Evolutionary conservation across 441 rosid species (phyloP), one percentile per base, ranked within the genome.

Genomic region (Jatropha multifida): DNA sequence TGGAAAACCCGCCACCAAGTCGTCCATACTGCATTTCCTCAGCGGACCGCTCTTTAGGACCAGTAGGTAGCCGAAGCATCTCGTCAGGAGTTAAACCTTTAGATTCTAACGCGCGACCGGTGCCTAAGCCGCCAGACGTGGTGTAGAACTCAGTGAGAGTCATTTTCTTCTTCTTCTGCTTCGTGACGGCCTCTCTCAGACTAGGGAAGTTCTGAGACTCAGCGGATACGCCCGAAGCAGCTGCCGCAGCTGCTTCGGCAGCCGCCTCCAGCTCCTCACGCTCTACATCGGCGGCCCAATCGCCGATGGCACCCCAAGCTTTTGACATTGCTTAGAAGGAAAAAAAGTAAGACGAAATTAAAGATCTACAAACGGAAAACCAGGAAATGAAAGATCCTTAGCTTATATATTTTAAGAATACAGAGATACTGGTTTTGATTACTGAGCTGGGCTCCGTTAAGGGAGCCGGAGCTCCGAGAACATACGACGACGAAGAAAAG

Each of bases 271-370:
- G 92, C 73, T 89, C 92, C 76, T 93, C 97, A 48, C 81, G 87
- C 85, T 92, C 98, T 27, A 92, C 89, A 76, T 95, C 98, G 78
- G 88, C 97, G 78, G 99, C 99, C 99, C 99, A 93, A 20, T 89
- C 83, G 76, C 97, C 97, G 86, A 89, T 84, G 73, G 77, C 80
- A 70, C 96, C 89, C 99, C 97, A 89, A 10, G 94, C 77, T 74
- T 88, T 92, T 65, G 94, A 85, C 99, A 92, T 94, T 58, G 60
- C 65, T 27, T 4, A 20, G 9, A 7, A 46, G 5, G 37, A 2
- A 4, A 40, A 64, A 54, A 62, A 17, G 4, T 38, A 54, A 75
- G 32, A 12, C 9, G 58, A 48, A 44, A 41, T 48, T 75, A 37
- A 71, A 77, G 86, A 78, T 79, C 77, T 77, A 72, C n/a, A 59